Evolutionary conservation across 2,329 filamentous ascomycete genomes (phyloP).

Genomic region (Aspergillus terreus): DNA sequence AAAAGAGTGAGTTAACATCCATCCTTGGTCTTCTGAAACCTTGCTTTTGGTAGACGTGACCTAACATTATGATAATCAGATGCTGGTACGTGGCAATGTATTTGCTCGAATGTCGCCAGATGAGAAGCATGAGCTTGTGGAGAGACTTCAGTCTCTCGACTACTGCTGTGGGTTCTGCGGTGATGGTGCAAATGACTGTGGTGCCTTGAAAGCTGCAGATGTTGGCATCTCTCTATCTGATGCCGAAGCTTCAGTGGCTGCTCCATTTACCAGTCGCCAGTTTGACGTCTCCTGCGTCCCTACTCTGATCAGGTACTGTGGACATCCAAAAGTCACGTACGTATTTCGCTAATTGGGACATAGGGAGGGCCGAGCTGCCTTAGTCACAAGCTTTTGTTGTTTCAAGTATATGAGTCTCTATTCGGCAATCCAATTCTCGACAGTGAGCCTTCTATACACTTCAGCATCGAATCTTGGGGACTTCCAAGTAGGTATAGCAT

Average conservation of each 20-base stretch:
- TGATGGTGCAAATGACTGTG: slow-evolving; percentile 96
- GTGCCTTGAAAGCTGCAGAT: slow-evolving; percentile 92
- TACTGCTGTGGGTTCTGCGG: slow-evolving; percentile 96
- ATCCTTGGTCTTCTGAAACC: neutral
- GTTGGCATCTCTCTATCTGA: slow-evolving; percentile 96
- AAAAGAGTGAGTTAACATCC: slow-evolving; percentile 52
- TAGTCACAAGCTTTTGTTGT: slow-evolving; percentile 98
- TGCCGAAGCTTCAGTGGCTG: slow-evolving; percentile 96
- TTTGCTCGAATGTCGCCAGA: slow-evolving; percentile 99
- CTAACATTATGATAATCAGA: slow-evolving; percentile 44
- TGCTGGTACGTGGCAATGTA: slow-evolving; percentile 87
- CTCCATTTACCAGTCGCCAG: slow-evolving; percentile 89
- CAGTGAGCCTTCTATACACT: slow-evolving; percentile 93
- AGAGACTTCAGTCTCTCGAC: slow-evolving; percentile 93
- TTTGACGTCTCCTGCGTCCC: slow-evolving; percentile 97
- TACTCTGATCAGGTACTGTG: slow-evolving; percentile 70
- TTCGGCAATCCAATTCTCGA: slow-evolving; percentile 98
- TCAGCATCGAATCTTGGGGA: slow-evolving; percentile 92
- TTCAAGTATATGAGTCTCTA: slow-evolving; percentile 99
- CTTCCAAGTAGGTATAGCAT: slow-evolving; percentile 64
- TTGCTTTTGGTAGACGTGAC: neutral
- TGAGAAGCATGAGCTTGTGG: slow-evolving; percentile 95
- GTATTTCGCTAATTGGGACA: slow-evolving; percentile 14
- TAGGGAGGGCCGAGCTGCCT: slow-evolving; percentile 84
- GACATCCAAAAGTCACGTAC: neutral